These are phyloP conservation scores for Fraxinus angustifolia DNA, from an alignment of 305 asterid genomes.

Conservation along the genomic window DNA sequence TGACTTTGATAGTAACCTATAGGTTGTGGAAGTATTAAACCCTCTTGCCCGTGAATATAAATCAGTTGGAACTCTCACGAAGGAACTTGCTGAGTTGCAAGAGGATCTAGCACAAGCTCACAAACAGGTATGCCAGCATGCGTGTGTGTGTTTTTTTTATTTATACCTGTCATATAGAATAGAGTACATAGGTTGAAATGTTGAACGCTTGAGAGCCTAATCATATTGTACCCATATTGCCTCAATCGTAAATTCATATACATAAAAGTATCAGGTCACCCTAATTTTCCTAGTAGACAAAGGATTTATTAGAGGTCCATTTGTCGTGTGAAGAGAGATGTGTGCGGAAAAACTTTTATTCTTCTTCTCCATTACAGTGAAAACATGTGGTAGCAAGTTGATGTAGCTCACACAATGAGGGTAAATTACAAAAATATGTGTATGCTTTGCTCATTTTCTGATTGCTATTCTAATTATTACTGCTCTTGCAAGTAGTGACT, in stretches of 20 bases:
- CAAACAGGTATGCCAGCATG: slow-evolving; percentile 47
- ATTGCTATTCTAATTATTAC: not conserved
- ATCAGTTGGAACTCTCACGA: slow-evolving; percentile 71
- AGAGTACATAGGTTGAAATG: not conserved
- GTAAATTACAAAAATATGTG: not conserved
- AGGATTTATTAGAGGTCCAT: not conserved
- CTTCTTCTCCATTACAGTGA: not conserved
- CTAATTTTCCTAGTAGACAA: not conserved
- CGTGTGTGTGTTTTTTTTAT: not conserved
- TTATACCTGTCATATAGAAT: not conserved
- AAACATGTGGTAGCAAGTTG: not conserved
- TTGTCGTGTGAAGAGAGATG: not conserved
- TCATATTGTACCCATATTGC: not conserved
- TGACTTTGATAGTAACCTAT: slow-evolving; percentile 4
- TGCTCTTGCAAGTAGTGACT: not conserved
- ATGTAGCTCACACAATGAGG: not conserved
- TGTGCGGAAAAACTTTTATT: not conserved
- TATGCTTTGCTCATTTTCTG: not conserved
- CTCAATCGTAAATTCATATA: not conserved
- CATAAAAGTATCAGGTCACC: not conserved
- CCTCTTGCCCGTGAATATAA: slow-evolving; percentile 88
- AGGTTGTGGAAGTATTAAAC: slow-evolving; percentile 85
- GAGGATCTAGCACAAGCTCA: slow-evolving; percentile 64
- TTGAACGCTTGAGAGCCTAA: not conserved
- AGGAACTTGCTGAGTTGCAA: slow-evolving; percentile 77